Base-by-base conservation (phyloP, 1,284 basidiomycete genomes). In the Heterobasidion irregulare region DNA sequence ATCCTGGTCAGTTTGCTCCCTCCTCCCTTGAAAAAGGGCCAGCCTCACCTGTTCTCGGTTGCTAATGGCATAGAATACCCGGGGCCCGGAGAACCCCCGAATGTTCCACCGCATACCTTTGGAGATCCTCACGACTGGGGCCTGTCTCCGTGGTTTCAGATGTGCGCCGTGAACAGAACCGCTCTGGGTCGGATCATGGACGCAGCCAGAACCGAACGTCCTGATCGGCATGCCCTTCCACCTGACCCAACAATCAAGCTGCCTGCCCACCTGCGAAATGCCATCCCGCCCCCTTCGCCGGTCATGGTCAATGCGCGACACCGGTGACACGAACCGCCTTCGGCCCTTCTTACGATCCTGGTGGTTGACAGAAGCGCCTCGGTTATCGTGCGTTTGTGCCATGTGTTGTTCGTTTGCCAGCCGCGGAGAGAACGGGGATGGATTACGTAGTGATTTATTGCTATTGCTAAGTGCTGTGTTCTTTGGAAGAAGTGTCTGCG, bases 111-210 rank as follows among this genome's bases (percentile, higher is more conserved):
- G 8, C 59, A 56, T 9, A 60, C 54, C 12, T 41, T 60, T 9
- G 59, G 59, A 7, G 38, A 61, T 19, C 13, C 34, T 2, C 49
- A 13, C 15, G 56, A 56, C 19, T 35, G 52, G 34, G 59, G 58
- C 18, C 44, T 60, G 18, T 55, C 59, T 15, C 46, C 59, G 2
- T 61, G 59, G 59, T 61, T 61, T 44, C 60, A 55, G 18, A 53
- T 52, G 47, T 36, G 59, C 33, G 59, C 52, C 0, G 52, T 60
- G 9, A 60, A 60, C 50, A 50, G 56, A 7, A 43, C 56, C 7
- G 49, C 54, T 15, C 46, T 60, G 33, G 47, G 46, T 16, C 58
- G 44, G 10, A 41, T 41, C 10, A 7, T 41, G 12, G 38, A 41
- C n/a, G 10, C 38, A n/a, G n/a, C 38, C 38, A n/a, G 12, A 41